These are phyloP conservation scores for Myochromella boudieri DNA, from an alignment of 768 basidiomycete genomes.

Conservation along the genomic window DNA sequence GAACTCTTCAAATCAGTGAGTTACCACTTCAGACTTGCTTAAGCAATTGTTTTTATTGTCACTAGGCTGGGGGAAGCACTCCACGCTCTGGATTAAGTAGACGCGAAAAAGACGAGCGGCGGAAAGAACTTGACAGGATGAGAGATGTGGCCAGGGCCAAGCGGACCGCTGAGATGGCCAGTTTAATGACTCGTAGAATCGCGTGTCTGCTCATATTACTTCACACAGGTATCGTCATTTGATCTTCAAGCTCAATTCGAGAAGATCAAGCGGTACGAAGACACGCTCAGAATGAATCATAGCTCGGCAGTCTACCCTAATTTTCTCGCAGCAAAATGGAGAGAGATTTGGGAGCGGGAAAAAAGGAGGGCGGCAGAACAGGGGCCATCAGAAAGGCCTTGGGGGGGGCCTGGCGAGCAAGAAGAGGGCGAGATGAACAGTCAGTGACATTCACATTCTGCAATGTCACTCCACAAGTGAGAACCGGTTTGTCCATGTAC, in stretches of 20 bases:
- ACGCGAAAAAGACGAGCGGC: conserved; percentile 57
- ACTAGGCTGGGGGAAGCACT: conserved; percentile 42
- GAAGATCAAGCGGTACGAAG: conserved; percentile 64
- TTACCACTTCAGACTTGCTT: conserved; percentile 1
- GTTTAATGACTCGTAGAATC: conserved; percentile 17
- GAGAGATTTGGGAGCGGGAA: conserved; percentile 49
- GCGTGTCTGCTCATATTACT: conserved; percentile 1
- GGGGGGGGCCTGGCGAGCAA: conserved; percentile 30
- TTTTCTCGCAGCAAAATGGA: conserved; percentile 56
- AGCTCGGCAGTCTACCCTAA: conserved; percentile 64
- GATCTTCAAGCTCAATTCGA: conserved; percentile 60
- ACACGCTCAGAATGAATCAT: conserved; percentile 44
- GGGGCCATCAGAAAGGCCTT: conserved; percentile 24
- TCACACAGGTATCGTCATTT: conserved; percentile 42
- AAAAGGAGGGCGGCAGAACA: conserved; percentile 31
- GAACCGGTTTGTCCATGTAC: too few relatives aligned
- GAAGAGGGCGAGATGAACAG: conserved; percentile 40
- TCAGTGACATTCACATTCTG: too few relatives aligned
- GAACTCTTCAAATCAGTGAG: conserved; percentile 60
- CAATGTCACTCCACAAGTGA: too few relatives aligned
- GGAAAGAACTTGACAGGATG: conserved; percentile 66
- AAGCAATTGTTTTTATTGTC: neutral
- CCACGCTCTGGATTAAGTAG: conserved; percentile 45
- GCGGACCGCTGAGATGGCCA: conserved; percentile 54
- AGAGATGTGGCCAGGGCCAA: conserved; percentile 67